A percentile compares a stretch with the other conserved stretches of the same genome.
phyloP scores from a whole-genome alignment of 1,284 basidiomycete species.

The Vanrija sp. region DNA sequence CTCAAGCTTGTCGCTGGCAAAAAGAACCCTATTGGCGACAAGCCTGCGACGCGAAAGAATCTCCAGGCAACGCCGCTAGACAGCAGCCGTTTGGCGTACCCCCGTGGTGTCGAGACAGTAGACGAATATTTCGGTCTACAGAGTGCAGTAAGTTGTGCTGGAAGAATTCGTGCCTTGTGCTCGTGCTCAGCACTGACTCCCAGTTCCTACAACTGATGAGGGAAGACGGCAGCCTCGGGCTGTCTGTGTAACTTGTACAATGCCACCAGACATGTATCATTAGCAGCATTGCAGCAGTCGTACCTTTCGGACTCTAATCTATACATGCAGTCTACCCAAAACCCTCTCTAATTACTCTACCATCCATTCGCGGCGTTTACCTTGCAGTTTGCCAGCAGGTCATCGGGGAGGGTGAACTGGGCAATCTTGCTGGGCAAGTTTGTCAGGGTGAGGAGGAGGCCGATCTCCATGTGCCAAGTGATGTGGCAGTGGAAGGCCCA shows the following conservation, averaged over 20 bases:
- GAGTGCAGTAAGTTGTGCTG: slow-evolving; percentile 1
- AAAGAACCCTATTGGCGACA: slow-evolving; percentile 79
- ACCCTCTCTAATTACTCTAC: no score
- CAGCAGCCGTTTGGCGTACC: slow-evolving; percentile 26
- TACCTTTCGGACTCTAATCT: no score
- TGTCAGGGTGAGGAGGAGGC: slow-evolving; percentile 13
- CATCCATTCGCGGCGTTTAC: no score
- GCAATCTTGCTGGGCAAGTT: slow-evolving; percentile 14
- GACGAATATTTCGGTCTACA: slow-evolving; percentile 27
- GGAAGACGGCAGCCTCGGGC: slow-evolving; percentile 33
- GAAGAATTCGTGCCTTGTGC: not conserved
- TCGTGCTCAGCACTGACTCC: not conserved
- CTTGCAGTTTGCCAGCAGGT: no score
- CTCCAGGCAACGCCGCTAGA: slow-evolving; percentile 21
- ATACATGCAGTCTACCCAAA: no score
- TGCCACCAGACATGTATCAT: not conserved
- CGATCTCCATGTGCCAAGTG: slow-evolving; percentile 18
- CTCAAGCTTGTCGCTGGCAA: slow-evolving; percentile 76
- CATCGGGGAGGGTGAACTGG: not conserved
- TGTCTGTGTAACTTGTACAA: slow-evolving; percentile 1
- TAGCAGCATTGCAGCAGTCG: not conserved
- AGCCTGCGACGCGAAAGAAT: slow-evolving; percentile 57
- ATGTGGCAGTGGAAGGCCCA: slow-evolving; percentile 31
- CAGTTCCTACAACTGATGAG: slow-evolving; percentile 31
- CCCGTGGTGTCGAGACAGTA: slow-evolving; percentile 34